phyloP scores from a whole-genome alignment of 306 rosid species.

The Quercus ilex region DNA sequence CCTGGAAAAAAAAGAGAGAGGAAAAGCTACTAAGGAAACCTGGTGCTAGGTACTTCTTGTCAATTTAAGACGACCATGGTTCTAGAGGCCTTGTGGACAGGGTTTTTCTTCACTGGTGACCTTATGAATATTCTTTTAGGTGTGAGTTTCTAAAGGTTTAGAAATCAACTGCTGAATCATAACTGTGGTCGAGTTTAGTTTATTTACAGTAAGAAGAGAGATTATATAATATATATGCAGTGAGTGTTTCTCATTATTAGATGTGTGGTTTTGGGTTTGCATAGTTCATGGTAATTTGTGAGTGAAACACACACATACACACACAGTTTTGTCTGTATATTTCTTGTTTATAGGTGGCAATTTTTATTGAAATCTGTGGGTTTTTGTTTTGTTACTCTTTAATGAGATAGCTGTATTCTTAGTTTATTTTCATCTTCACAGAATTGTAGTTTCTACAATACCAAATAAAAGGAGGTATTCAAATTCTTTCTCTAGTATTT shows the following conservation, averaged over 20 bases:
- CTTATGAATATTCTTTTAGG: not conserved
- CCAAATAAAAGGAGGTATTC: not conserved
- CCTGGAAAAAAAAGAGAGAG: too few species aligned
- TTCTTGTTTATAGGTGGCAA: conserved; percentile 40
- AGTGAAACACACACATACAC: not conserved
- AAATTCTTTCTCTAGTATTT: conserved; percentile 7
- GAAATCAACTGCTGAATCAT: not conserved
- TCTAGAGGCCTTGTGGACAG: not conserved
- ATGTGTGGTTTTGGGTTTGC: conserved; percentile 12
- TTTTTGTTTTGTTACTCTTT: not conserved
- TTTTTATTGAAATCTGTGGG: conserved; percentile 23
- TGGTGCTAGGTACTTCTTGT: too few species aligned
- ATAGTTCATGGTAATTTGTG: conserved; percentile 9
- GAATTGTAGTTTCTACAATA: not conserved
- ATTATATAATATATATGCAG: conserved; percentile 27
- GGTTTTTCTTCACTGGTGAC: not conserved
- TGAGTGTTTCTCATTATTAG: conserved; percentile 30
- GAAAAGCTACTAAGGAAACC: too few species aligned
- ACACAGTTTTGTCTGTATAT: conserved; percentile 15
- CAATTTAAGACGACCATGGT: too few species aligned
- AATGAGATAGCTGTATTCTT: not conserved
- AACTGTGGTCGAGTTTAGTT: not conserved
- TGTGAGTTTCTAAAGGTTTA: not conserved
- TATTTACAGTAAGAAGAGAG: not conserved
- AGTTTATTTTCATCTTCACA: not conserved